Evolutionary conservation across 1,284 basidiomycete species (phyloP).

Genomic region (Fomitopsis pinicola): DNA sequence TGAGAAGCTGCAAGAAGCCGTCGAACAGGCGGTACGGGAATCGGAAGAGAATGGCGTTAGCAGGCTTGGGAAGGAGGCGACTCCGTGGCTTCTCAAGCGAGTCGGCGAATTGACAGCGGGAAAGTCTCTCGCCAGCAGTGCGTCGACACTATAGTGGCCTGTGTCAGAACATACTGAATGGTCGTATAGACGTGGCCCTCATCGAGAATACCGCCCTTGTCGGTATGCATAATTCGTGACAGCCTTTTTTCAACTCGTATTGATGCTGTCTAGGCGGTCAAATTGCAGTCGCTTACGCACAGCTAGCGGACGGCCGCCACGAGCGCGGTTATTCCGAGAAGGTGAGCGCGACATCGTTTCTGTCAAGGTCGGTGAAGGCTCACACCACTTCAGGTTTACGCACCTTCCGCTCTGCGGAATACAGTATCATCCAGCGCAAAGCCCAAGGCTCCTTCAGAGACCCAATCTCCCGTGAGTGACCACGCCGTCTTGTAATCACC

Average conservation of each 20-base stretch:
- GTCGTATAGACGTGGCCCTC: constrained; percentile 71
- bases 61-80: constrained; percentile 85
- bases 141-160: constrained; percentile 21
- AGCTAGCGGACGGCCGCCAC: constrained; percentile 34
- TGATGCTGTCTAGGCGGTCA: constrained; percentile 49
- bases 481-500: background rate
- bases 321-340: background rate
- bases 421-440: too few species aligned
- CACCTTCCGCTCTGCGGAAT: background rate
- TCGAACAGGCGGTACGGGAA: constrained; percentile 85
- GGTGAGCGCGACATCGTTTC: background rate
- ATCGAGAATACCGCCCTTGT: constrained; percentile 90
- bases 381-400: background rate
- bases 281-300: constrained; percentile 79
- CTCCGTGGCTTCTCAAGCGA: constrained; percentile 90
- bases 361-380: background rate
- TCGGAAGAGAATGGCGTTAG: constrained; percentile 81
- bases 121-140: constrained; percentile 69
- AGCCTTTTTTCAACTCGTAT: background rate
- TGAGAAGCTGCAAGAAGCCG: constrained; percentile 68
- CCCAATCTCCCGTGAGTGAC: background rate
- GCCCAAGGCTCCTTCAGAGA: background rate
- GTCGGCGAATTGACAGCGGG: constrained; percentile 82
- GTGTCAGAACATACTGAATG: background rate
- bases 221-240: constrained; percentile 42